phyloP scores from a whole-genome alignment of 495 filamentous ascomycete species.

The Talaromyces adpressus region DNA sequence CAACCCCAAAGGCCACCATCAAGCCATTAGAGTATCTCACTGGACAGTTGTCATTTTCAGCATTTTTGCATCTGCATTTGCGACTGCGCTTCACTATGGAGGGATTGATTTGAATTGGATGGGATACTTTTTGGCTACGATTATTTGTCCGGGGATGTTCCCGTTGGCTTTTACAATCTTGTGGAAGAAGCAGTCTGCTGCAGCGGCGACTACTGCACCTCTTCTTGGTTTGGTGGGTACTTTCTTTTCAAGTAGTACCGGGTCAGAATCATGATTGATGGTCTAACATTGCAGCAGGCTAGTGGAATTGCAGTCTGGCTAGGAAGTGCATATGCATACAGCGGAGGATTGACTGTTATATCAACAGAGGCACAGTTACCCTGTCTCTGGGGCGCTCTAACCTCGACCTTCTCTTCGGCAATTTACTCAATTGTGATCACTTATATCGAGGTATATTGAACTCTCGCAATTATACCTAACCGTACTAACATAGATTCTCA shows the following conservation, averaged over 20 bases:
- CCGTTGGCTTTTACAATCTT: slow-evolving; percentile 30
- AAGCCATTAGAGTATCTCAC: slow-evolving; percentile 18
- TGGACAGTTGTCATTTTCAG: slow-evolving; percentile 18
- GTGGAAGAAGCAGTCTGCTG: slow-evolving; percentile 28
- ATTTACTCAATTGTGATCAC: slow-evolving; percentile 15
- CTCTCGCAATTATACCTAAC: too few relatives aligned
- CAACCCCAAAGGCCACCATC: slow-evolving; percentile 9
- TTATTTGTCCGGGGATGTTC: slow-evolving; percentile 24
- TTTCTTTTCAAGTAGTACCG: background rate
- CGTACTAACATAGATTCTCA: background rate
- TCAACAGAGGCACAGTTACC: slow-evolving; percentile 27
- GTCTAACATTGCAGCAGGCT: slow-evolving; percentile 1
- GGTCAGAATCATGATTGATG: background rate
- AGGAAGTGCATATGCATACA: slow-evolving; percentile 24
- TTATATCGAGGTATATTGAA: background rate
- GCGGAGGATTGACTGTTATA: slow-evolving; percentile 26
- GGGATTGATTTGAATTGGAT: slow-evolving; percentile 18
- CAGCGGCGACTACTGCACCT: slow-evolving; percentile 25
- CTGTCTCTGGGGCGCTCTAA: slow-evolving; percentile 24
- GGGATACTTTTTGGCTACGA: slow-evolving; percentile 12
- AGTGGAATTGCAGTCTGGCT: slow-evolving; percentile 33
- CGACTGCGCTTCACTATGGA: slow-evolving; percentile 8
- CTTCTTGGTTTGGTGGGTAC: slow-evolving; percentile 24
- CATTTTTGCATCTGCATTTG: slow-evolving; percentile 13
- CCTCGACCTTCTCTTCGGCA: slow-evolving; percentile 13